phyloP scores from a whole-genome alignment of 2,329 filamentous ascomycete genomes.

The Neurospora sp. region DNA sequence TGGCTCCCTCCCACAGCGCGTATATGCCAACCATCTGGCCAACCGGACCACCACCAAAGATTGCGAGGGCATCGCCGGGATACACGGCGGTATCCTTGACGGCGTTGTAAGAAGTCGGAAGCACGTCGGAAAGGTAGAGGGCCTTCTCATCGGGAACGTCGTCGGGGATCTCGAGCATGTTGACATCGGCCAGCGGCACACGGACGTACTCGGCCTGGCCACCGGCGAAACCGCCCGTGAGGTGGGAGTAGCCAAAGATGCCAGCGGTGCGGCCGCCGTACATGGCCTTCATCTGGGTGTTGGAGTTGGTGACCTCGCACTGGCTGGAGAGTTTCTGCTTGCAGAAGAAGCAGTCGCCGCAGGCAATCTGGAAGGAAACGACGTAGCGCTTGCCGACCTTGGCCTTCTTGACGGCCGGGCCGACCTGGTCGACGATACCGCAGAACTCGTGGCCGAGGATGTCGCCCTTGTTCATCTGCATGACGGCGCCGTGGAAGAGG shows the following conservation, averaged over 20 bases:
- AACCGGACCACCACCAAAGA: slow-evolving; percentile 80
- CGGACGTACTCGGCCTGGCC: slow-evolving; percentile 82
- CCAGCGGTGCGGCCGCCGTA: slow-evolving; percentile 70
- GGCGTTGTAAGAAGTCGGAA: slow-evolving; percentile 69
- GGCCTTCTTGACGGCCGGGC: slow-evolving; percentile 41
- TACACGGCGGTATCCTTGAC: slow-evolving; percentile 80
- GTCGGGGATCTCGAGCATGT: slow-evolving; percentile 69
- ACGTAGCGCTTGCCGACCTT: slow-evolving; percentile 62
- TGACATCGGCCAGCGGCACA: slow-evolving; percentile 71
- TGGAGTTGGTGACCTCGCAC: slow-evolving; percentile 72
- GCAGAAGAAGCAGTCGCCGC: slow-evolving; percentile 64
- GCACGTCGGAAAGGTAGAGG: slow-evolving; percentile 71
- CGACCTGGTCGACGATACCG: slow-evolving; percentile 45
- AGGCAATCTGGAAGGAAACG: slow-evolving; percentile 77
- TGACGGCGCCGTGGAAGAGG: slow-evolving; percentile 43
- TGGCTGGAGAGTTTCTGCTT: slow-evolving; percentile 67
- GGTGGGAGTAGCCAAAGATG: slow-evolving; percentile 65
- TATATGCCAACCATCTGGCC: slow-evolving; percentile 78
- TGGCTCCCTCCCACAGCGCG: slow-evolving; percentile 62
- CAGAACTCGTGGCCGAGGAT: slow-evolving; percentile 58
- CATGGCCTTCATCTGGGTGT: slow-evolving; percentile 60
- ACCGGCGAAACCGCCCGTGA: slow-evolving; percentile 79
- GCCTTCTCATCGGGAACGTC: slow-evolving; percentile 77
- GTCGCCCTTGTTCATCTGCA: slow-evolving; percentile 53
- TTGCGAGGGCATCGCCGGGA: slow-evolving; percentile 63